Evolutionary conservation across 345 rosid genomes (phyloP).

Genomic region (Kernera saxatilis): DNA sequence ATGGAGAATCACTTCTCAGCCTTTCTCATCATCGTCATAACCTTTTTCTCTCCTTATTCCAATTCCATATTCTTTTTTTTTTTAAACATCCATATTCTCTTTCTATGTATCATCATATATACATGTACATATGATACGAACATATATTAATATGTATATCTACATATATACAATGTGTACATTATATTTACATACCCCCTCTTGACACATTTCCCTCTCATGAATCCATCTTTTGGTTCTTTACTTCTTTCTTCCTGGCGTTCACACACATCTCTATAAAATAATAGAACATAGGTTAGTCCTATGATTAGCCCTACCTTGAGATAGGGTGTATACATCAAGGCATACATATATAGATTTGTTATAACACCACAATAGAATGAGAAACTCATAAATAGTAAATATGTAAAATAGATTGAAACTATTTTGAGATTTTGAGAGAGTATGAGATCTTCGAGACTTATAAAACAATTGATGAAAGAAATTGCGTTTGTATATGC

Average conservation of each 20-base stretch:
- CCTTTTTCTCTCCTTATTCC: conserved; percentile 27
- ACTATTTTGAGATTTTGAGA: not conserved
- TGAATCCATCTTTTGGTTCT: conserved; percentile 31
- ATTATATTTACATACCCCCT: conserved; percentile 10
- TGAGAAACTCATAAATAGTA: not conserved
- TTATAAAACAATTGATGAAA: not conserved
- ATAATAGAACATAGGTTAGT: not conserved
- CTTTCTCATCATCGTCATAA: conserved; percentile 36
- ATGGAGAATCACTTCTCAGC: conserved; percentile 29
- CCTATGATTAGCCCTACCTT: not conserved
- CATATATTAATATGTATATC: not conserved
- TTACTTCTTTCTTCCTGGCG: conserved; percentile 18
- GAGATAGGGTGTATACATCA: not conserved
- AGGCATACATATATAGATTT: not conserved
- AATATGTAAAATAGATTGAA: not conserved
- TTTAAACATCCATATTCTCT: not conserved
- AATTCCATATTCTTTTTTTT: conserved; percentile 16
- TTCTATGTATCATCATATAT: not conserved
- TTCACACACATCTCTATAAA: conserved; percentile 19
- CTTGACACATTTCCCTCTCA: conserved; percentile 30
- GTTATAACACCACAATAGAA: not conserved
- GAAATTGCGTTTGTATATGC: not conserved
- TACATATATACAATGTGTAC: conserved; percentile 13
- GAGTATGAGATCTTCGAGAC: not conserved
- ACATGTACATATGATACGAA: not conserved